phyloP scores from a whole-genome alignment of 169 alveolate genomes.

The Cyclospora cayetanensis region DNA sequence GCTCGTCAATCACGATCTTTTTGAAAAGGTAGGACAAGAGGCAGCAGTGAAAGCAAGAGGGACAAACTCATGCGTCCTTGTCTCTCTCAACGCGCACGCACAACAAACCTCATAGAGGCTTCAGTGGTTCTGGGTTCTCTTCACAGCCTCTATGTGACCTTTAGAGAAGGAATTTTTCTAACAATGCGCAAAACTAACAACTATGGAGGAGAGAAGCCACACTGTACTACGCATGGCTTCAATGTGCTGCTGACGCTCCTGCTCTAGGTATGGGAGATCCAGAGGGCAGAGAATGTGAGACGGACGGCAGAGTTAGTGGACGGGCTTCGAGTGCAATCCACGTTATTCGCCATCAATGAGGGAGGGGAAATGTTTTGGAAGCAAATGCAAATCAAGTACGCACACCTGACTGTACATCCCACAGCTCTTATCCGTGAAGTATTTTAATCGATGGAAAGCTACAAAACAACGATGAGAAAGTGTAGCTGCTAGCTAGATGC shows the following conservation, averaged over 20 bases:
- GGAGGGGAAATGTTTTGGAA: conserved; percentile 81
- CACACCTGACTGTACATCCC: conserved; percentile 23
- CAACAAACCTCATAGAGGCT: too few species aligned
- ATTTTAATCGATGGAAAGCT: too few species aligned
- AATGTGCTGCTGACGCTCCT: background rate
- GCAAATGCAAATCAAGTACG: conserved; percentile 75
- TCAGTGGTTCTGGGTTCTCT: too few species aligned
- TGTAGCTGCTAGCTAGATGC: background rate
- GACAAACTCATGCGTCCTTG: too few species aligned
- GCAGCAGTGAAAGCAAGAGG: background rate
- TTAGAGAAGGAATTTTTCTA: too few species aligned
- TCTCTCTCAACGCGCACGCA: too few species aligned
- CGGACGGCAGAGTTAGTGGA: conserved; percentile 47
- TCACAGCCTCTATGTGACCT: too few species aligned
- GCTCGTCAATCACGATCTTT: conserved; percentile 76
- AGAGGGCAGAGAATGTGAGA: conserved; percentile 54
- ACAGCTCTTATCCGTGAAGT: too few species aligned
- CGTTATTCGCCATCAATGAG: conserved; percentile 77
- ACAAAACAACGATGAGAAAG: background rate
- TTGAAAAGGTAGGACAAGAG: conserved; percentile 74
- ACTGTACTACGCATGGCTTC: too few species aligned
- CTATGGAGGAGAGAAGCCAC: too few species aligned
- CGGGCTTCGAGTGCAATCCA: conserved; percentile 75
- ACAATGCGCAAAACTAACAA: too few species aligned
- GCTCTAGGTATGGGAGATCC: conserved; percentile 52